Base-by-base conservation (phyloP, 2,329 filamentous ascomycete species). In the Macrophomina phaseolina region DNA sequence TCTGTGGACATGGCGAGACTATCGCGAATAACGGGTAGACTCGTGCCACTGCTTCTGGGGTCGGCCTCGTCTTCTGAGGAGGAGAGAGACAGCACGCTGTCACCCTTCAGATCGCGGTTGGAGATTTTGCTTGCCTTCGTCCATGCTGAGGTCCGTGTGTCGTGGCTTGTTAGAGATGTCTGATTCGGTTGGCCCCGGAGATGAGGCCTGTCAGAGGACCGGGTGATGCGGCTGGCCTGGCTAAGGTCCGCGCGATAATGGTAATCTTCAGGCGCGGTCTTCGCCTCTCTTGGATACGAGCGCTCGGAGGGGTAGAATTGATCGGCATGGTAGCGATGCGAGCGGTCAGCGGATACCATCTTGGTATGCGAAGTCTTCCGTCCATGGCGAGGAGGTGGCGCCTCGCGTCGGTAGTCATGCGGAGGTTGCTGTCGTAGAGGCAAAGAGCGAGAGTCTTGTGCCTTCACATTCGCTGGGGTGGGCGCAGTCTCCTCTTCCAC, bases 51-150 rank as follows among this genome's bases (percentile, higher is more conserved):
- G 67, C 67, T 16, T 62, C 42, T 18, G 30, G 67, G n/a, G 49
- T 61, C 36, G 68, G 68, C 16, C 65, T 79, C 77, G 2, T 70
- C 70, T 58, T 79, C 75, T 48, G 79, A 77, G 1, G 78, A 79
- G 1, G 77, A 80, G 23, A 77, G 71, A 0, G 78, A 80, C 12
- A 80, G 71, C 12, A 79, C 73, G 56, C 78, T 80, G 7, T 73
- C 74, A 42, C 79, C 73, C 45, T 79, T 74, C 16, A 80, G 70
- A 55, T 80, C 79, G 40, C 60, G 71, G 49, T 70, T 74, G 4
- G 62, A 56, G 11, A 65, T 45, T 7, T 56, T 65, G 51, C 62
- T 65, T 6, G 32, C 42, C 4, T 40, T 66, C 40, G 56, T 60
- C 56, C 56, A 14, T 16, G 28, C 28, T n/a, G 75, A 76, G 34